Base-by-base conservation (phyloP, 805 yeast genomes). In the Yarrowia alimentaria region DNA sequence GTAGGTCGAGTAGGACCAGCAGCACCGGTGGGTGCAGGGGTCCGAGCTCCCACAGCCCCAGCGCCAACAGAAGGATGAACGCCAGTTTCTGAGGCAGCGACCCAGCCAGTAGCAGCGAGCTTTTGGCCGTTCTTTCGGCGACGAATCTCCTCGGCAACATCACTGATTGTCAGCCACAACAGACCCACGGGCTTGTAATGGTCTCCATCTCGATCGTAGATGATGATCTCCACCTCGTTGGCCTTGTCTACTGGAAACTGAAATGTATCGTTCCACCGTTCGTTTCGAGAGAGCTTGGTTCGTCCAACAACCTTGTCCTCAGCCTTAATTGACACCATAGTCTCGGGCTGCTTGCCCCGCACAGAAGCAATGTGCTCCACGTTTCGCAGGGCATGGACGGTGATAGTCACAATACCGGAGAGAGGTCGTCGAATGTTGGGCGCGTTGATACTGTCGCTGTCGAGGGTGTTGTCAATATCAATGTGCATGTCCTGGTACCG, bases 331-430 rank as follows among this genome's bases (percentile, higher is more conserved):
- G 83, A 73, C 11, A 89, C 83, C 53, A 76, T 73, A 1, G 93
- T 79, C 59, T 90, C 97, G 0, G 95, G 89, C 61, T 82, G 81
- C 19, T 86, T 75, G 55, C 84, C 79, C 68, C 87, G 70, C 3
- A 94, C 89, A 4, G 93, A 79, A 4, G 94, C 87, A 40, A 89
- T 82, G 67, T 93, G 99, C 61, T 91, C 96, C 20, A 90, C 89
- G 64, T 89, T 96, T 62, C 93, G 77, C 20, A 91, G 77, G 17
- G 89, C 83, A 30, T 82, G 75, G 42, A 91, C 72, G n/a, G 80
- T 78, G 18, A 93, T 74, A 19, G 79, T 78, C 54, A 93, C 76
- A 20, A 78, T 74, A 53, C 99, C 99, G 0, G 90, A 77, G 21
- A 89, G 71, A 1, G 96, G 93, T 54, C 85, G 84, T 56, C 95